Base-by-base conservation (phyloP, 2,329 filamentous ascomycete genomes). In the Metarhizium sp. region DNA sequence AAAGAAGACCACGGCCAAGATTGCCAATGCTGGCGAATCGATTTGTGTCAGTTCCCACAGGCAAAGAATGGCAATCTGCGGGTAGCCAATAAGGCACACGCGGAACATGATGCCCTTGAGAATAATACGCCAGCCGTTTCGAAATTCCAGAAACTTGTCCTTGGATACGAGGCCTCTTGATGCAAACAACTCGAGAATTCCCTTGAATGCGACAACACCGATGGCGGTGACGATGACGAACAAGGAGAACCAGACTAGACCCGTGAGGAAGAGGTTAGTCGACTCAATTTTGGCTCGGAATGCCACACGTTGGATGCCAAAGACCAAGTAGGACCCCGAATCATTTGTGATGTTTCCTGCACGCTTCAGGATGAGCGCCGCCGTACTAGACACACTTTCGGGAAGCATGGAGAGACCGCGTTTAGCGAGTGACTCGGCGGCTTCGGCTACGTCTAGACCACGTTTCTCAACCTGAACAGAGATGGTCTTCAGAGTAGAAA, bases 41-140 rank as follows among this genome's bases (percentile, higher is more conserved):
- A 82, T 80, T 64, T 85, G 79, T 4, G 90, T 96, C 57, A 96
- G 85, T 69, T 96, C 90, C 92, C 92, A 96, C 61, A 96, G 79
- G 70, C 88, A 95, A 55, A 96, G 81, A 54, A 96, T 87, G 49
- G 84, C 82, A 80, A 96, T 91, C 67, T 94, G 88, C 25, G 92
- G 90, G 73, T 91, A 96, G 59, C 91, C 90, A 64, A 96, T 92
- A 43, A 96, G 79, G 45, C 91, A 84, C 66, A 95, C 79, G 61
- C 92, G 87, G 81, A 94, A 96, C 61, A 96, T 78, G 62, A 96
- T 95, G 53, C 92, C 92, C 76, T 95, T 95, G 64, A 95, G 80
- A 6, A 96, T 87, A 14, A 90, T 90, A 59, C 86, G 85, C 92
- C 92, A 96, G 62, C 90, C 90, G 65, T 92, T 92, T 59, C 92